Percentiles rank a stretch among this genome's conserved stretches.
phyloP scores from a whole-genome alignment of 2,329 filamentous ascomycete genomes.

The Diaporthe caulivora region DNA sequence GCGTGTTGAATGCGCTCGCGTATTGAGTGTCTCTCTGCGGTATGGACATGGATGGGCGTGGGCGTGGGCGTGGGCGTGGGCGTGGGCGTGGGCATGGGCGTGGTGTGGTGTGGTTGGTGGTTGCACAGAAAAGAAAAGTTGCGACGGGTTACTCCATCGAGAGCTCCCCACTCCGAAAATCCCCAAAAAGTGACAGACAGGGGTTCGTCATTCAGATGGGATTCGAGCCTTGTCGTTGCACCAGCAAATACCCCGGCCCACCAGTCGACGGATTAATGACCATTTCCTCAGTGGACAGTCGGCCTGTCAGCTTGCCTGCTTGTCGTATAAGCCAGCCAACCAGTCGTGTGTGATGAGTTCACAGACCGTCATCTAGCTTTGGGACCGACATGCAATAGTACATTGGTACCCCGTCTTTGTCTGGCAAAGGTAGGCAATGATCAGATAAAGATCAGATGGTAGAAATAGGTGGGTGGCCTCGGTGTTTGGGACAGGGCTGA shows the following conservation, averaged over 20 bases:
- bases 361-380: constrained; percentile 9
- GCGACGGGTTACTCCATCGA: constrained; percentile 24
- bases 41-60: not conserved
- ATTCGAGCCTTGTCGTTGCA: not conserved
- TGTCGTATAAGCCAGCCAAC: not conserved
- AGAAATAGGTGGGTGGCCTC: not conserved
- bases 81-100: not conserved
- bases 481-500: not conserved
- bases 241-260: not conserved
- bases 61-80: not conserved
- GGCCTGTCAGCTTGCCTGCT: not conserved
- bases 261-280: not conserved
- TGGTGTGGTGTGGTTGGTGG: not conserved
- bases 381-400: not conserved
- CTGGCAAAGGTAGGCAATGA: not conserved
- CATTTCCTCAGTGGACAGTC: not conserved
- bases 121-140: constrained; percentile 23
- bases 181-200: constrained; percentile 13
- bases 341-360: not conserved
- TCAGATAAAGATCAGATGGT: not conserved
- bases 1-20: not conserved
- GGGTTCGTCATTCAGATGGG: not conserved
- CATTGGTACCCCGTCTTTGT: not conserved
- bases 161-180: constrained; percentile 3
- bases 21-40: not conserved